Conservation (phyloP, 441 rosid genomes). For the Hura crepitans region DNA sequence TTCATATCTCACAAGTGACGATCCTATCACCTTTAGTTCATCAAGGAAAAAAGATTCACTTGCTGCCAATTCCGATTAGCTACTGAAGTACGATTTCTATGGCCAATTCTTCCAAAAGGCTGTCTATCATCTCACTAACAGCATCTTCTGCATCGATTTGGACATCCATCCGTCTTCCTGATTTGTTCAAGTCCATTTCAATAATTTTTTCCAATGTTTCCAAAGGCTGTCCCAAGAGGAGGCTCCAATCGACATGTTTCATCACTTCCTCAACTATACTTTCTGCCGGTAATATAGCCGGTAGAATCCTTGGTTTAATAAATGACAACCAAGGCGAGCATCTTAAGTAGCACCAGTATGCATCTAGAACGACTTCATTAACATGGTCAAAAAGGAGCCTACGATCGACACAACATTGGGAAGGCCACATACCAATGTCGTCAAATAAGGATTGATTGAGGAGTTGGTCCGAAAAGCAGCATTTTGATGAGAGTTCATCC, state of each 20-base stretch:
- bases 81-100: constrained; percentile 36
- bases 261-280: constrained; percentile 41
- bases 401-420: constrained; percentile 20
- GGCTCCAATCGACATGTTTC: constrained; percentile 49
- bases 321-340: constrained; percentile 40
- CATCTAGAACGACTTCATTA: constrained; percentile 51
- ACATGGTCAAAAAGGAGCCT: constrained; percentile 51
- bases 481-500: constrained; percentile 51
- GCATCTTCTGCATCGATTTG: constrained; percentile 46
- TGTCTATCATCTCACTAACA: constrained; percentile 41
- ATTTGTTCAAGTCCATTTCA: constrained; percentile 45
- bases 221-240: constrained; percentile 25
- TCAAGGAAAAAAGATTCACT: no score
- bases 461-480: constrained; percentile 36
- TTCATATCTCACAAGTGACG: no score
- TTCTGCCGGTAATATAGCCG: constrained; percentile 18
- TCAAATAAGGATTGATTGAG: constrained; percentile 39
- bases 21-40: no score
- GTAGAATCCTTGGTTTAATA: constrained; percentile 27
- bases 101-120: constrained; percentile 43
- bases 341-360: constrained; percentile 32
- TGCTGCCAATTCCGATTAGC: not conserved
- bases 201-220: constrained; percentile 43
- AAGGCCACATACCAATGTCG: constrained; percentile 23
- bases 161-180: constrained; percentile 50